Evolutionary conservation across 2,329 filamentous ascomycete species (phyloP).

Genomic region (Aspergillus fijiensis): DNA sequence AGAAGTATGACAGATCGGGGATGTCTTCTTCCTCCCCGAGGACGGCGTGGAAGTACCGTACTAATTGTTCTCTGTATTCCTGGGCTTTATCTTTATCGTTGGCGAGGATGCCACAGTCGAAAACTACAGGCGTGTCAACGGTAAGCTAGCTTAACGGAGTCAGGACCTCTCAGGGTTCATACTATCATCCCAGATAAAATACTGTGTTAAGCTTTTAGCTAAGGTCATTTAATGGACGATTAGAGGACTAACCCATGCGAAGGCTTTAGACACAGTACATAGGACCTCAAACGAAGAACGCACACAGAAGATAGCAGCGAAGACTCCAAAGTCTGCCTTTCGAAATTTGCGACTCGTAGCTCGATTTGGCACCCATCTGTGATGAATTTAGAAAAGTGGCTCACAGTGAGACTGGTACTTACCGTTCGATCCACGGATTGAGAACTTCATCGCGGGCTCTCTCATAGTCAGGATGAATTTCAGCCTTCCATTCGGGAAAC

Average conservation of each 20-base stretch:
- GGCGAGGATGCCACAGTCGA: slow-evolving; percentile 11
- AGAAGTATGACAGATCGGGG: slow-evolving; percentile 9
- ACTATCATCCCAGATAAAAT: slow-evolving; percentile 15
- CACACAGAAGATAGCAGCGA: slow-evolving; percentile 12
- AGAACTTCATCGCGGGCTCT: slow-evolving; percentile 11
- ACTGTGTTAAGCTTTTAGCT: not conserved
- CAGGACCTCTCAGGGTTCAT: not conserved
- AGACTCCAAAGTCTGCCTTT: slow-evolving; percentile 11
- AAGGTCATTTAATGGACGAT: accelerated
- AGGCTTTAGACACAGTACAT: slow-evolving; percentile 7
- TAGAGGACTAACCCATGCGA: slow-evolving; percentile 10
- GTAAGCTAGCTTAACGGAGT: not conserved
- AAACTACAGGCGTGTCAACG: slow-evolving; percentile 6
- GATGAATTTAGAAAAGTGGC: too few relatives aligned
- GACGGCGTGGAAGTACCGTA: slow-evolving; percentile 5
- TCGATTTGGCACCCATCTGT: slow-evolving; percentile 4
- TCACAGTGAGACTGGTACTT: not conserved
- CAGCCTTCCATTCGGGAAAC: slow-evolving; percentile 10
- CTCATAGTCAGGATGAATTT: slow-evolving; percentile 7
- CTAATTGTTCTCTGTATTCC: not conserved
- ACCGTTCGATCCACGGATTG: slow-evolving; percentile 14
- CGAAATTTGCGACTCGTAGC: slow-evolving; percentile 4
- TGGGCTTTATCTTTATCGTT: not conserved
- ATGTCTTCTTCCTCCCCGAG: not conserved
- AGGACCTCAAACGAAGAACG: slow-evolving; percentile 9